A percentile compares a stretch with the other conserved stretches of the same genome.
These are phyloP conservation scores for Leptosphaerulina australis DNA, from an alignment of 2,329 filamentous ascomycete genomes.

Conservation along the genomic window DNA sequence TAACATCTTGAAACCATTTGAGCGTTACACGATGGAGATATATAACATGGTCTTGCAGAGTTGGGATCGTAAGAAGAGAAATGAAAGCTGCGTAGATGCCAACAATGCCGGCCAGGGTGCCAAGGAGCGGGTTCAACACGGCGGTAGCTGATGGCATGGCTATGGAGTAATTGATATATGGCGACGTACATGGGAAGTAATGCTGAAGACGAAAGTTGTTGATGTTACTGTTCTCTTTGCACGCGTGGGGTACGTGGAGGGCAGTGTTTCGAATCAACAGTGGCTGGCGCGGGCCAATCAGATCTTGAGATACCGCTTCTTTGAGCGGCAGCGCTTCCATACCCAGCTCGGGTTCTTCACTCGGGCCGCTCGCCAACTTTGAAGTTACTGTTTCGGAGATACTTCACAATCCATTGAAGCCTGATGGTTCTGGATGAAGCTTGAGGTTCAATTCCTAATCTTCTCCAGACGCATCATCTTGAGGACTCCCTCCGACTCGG, in stretches of 20 bases:
- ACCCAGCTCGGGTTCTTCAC: neutral
- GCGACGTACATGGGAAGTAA: neutral
- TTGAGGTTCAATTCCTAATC: too few relatives aligned
- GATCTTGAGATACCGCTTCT: too few relatives aligned
- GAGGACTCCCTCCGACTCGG: too few relatives aligned
- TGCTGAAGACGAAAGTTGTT: neutral
- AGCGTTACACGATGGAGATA: constrained; percentile 62
- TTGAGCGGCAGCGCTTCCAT: neutral
- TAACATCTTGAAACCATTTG: constrained; percentile 61
- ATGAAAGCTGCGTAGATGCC: constrained; percentile 53
- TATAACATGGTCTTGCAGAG: constrained; percentile 62
- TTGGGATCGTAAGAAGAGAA: constrained; percentile 54
- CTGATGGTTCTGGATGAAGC: too few relatives aligned
- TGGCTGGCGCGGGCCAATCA: constrained; percentile 15
- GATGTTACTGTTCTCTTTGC: neutral
- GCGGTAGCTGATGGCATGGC: constrained; percentile 27
- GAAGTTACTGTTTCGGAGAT: too few relatives aligned
- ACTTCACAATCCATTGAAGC: too few relatives aligned
- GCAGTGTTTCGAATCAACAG: constrained; percentile 10
- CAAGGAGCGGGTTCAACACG: constrained; percentile 31
- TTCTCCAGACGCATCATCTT: too few relatives aligned
- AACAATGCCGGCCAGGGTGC: constrained; percentile 26
- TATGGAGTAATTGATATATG: too few relatives aligned
- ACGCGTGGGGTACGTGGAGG: constrained; percentile 1
- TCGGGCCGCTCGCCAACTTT: too few relatives aligned